Evolutionary conservation across 1,284 basidiomycete genomes (phyloP).

Genomic region (Mycena sp.): DNA sequence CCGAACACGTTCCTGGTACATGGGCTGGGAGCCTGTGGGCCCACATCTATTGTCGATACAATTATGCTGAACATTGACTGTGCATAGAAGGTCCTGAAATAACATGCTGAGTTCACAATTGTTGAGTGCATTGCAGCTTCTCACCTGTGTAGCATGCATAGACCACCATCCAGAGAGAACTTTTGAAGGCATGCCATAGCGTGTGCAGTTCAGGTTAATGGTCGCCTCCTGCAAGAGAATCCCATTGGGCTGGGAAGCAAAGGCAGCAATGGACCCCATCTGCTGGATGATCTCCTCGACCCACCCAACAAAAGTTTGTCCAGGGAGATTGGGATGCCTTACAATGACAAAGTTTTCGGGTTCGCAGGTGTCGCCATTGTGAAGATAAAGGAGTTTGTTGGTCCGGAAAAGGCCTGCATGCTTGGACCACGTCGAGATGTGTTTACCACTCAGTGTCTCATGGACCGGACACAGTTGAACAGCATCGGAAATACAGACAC

Average conservation of each 20-base stretch:
- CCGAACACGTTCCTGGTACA: constrained; percentile 32
- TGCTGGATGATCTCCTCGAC: constrained; percentile 17
- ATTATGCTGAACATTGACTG: constrained; percentile 41
- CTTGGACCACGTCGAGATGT: neutral
- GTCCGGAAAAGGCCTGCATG: neutral
- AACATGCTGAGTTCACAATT: neutral
- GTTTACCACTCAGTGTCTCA: neutral
- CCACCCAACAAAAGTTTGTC: constrained; percentile 3
- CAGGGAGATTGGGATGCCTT: neutral
- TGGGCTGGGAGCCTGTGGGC: constrained; percentile 13
- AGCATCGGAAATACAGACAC: neutral
- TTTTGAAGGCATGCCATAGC: constrained; percentile 24
- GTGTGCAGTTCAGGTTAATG: neutral
- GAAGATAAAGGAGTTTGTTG: neutral
- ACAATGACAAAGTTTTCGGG: constrained; percentile 15
- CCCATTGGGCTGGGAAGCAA: neutral
- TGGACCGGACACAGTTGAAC: neutral
- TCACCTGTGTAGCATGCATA: neutral
- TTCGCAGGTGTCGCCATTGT: constrained; percentile 15
- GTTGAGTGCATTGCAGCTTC: neutral
- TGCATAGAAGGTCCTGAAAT: constrained; percentile 35
- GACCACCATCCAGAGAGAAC: neutral
- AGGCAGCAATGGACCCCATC: neutral
- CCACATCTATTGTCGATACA: constrained; percentile 32
- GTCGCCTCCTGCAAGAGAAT: neutral